Percentiles rank a stretch among this genome's conserved stretches.
phyloP scores from a whole-genome alignment of 2,329 filamentous ascomycete species.

The Trichophyton verrucosum region DNA sequence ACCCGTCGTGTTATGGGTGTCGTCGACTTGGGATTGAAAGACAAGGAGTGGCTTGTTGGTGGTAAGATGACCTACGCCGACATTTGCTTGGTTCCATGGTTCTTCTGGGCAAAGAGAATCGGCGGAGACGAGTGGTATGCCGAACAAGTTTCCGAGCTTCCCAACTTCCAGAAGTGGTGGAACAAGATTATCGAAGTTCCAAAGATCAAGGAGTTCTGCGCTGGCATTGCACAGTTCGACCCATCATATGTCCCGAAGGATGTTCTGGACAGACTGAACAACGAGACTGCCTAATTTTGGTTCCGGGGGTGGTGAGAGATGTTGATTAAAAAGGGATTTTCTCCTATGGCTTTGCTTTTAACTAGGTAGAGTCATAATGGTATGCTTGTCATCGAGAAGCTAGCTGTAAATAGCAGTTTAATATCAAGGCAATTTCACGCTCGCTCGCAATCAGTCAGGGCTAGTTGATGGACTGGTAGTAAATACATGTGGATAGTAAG shows the following conservation, averaged over 20 bases:
- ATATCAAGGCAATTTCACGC: too few species aligned
- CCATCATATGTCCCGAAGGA: background rate
- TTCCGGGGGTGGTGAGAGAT: background rate
- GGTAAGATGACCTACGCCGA: constrained; percentile 6
- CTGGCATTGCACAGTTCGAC: background rate
- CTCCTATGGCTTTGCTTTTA: too few species aligned
- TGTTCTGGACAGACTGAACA: background rate
- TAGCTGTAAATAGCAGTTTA: too few species aligned
- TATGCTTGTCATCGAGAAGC: too few species aligned
- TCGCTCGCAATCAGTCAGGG: too few species aligned
- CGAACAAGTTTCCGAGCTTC: background rate
- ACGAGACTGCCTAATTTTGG: background rate
- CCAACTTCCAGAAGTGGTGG: constrained; percentile 2
- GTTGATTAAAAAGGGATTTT: background rate
- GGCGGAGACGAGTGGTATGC: background rate
- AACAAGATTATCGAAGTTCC: background rate
- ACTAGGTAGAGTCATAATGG: too few species aligned
- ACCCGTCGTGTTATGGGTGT: constrained; percentile 36
- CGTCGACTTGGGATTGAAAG: constrained; percentile 24
- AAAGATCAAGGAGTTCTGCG: constrained; percentile 1
- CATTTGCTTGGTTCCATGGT: constrained; percentile 3
- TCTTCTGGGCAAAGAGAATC: background rate
- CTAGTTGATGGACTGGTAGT: too few species aligned
- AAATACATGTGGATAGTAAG: too few species aligned
- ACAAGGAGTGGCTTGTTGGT: constrained; percentile 6